Evolutionary conservation across 2,329 filamentous ascomycete species (phyloP), one percentile per base, ranked within the genome.

Genomic region (Fusarium sulawesiense): DNA sequence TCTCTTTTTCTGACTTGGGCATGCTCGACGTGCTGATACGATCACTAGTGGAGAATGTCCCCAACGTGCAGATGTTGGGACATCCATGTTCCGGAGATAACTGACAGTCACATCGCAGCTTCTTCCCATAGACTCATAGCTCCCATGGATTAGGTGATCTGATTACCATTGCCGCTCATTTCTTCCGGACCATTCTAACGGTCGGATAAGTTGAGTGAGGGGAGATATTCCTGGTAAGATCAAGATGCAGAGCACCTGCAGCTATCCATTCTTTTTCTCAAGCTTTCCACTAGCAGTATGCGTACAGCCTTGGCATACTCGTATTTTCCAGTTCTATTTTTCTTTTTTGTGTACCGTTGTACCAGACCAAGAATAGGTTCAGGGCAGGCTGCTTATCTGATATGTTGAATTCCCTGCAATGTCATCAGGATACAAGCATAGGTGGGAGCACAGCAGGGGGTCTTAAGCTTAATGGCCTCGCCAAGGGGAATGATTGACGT

Each of bases 271-370:
- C 32, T 41, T 56, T 40, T 41, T 37, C 46, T 27, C 23, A 46
- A 49, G 23, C 49, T 34, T 48, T 30, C 71, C 58, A 51, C 34
- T 71, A 48, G 56, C 45, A 63, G 66, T 46, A 57, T 62, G 32
- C 40, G 56, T 53, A 29, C 21, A 60, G 30, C 29, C 51, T 49
- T 65, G 40, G 53, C 20, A 47, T 23, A 44, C 68, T 75, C 73
- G 72, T 75, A 71, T 75, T 67, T 47, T 49, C 46, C 51, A 54
- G 51, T 54, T 41, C 57, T 51, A 37, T 59, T 21, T 47, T 34
- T 58, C 18, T 40, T 32, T 58, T 20, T 63, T 30, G 59, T 62
- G 55, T 25, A 42, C 44, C 60, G 65, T 53, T 30, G 44, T 51
- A 64, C 66, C 64, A 30, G 16, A 44, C 21, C 29, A 14, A 40